Percentiles rank a stretch among this genome's conserved stretches.
Evolutionary conservation across 2,329 filamentous ascomycete genomes (phyloP).

Genomic region (Aspergillus novoparasiticus): DNA sequence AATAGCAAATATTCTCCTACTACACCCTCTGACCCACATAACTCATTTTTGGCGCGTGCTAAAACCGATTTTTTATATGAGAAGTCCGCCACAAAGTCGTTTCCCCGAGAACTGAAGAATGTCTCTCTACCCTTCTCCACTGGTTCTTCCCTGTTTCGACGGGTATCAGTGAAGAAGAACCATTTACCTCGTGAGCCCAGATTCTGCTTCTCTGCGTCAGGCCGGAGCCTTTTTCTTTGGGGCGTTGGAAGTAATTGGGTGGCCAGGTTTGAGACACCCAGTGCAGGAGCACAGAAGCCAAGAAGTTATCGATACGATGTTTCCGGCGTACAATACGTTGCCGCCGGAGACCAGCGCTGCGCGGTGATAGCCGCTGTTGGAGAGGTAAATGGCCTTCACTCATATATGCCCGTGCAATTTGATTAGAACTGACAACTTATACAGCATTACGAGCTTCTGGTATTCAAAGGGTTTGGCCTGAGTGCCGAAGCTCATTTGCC

Average conservation of each 20-base stretch:
- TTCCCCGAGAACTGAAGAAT: conserved; percentile 24
- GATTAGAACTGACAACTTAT: conserved; percentile 13
- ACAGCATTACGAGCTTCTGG: conserved; percentile 28
- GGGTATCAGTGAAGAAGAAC: conserved; percentile 20
- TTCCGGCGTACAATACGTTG: conserved; percentile 33
- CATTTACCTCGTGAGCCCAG: conserved; percentile 33
- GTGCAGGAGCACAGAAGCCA: conserved; percentile 27
- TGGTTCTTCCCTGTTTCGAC: conserved; percentile 24
- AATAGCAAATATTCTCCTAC: conserved; percentile 17
- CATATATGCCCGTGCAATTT: not conserved
- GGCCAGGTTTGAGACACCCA: conserved; percentile 32
- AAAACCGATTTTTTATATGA: conserved; percentile 15
- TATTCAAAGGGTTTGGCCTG: conserved; percentile 31
- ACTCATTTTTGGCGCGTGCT: conserved; percentile 10
- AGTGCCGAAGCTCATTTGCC: conserved; percentile 23
- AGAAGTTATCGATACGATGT: conserved; percentile 36
- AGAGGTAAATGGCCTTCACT: conserved; percentile 17
- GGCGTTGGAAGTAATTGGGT: conserved; percentile 24
- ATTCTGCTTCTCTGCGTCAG: conserved; percentile 34
- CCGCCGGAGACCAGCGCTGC: conserved; percentile 36
- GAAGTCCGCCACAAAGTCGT: conserved; percentile 18
- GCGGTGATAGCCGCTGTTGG: conserved; percentile 31
- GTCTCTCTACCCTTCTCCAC: conserved; percentile 21
- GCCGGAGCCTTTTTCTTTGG: conserved; percentile 25
- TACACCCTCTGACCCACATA: conserved; percentile 14